Conservation (phyloP, 1,284 basidiomycete species). For the Cystobasidiaceae sp. region DNA sequence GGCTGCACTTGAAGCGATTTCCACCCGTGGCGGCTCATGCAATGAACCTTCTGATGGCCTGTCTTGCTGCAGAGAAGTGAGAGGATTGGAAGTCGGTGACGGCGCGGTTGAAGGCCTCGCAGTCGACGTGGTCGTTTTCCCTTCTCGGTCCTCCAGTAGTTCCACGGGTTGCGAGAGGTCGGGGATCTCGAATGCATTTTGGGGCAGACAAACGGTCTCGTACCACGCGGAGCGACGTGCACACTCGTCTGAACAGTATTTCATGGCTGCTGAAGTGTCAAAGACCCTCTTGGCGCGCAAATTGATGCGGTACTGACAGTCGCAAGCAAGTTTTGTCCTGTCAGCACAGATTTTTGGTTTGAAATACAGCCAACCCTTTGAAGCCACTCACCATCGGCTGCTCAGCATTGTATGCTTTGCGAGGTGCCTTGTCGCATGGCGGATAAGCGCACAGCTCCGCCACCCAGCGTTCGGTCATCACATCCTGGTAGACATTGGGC, state of each 20-base stretch:
- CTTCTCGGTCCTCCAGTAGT: conserved; percentile 18
- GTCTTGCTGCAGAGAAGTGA: too few relatives aligned
- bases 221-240: conserved; percentile 25
- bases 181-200: conserved; percentile 17
- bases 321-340: too few relatives aligned
- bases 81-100: not conserved
- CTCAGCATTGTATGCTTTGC: conserved; percentile 19
- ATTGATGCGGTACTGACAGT: conserved; percentile 25
- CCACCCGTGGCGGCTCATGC: too few relatives aligned
- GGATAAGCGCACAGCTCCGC: conserved; percentile 23
- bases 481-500: conserved; percentile 19
- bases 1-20: too few relatives aligned
- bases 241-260: conserved; percentile 30
- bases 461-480: conserved; percentile 28
- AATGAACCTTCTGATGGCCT: too few relatives aligned
- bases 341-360: not conserved
- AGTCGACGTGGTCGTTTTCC: not conserved
- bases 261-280: conserved; percentile 22
- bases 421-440: conserved; percentile 13
- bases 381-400: conserved; percentile 16
- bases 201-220: conserved; percentile 22
- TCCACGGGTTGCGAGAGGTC: conserved; percentile 1
- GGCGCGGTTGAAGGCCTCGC: not conserved
- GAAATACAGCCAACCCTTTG: not conserved
- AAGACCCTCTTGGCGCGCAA: conserved; percentile 21